Base-by-base conservation (phyloP, 176 grass and related monocot species). In the Themeda triandra region DNA sequence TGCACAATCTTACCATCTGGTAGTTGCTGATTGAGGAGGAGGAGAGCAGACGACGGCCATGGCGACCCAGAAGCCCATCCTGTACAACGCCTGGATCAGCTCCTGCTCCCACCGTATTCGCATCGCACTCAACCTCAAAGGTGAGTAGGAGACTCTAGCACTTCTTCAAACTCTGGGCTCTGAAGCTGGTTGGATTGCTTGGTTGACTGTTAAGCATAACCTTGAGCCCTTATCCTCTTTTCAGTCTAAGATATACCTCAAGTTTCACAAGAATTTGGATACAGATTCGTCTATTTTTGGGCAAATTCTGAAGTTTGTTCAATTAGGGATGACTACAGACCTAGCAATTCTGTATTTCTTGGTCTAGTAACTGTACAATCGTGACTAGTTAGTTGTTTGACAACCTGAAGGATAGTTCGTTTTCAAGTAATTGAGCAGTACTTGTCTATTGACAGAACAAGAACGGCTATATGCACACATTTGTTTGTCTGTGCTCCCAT, bases 101-200 rank as follows among this genome's bases (percentile, higher is more conserved):
- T 87, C 92, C 35, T 94, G 89, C 82, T 82, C 92, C 24, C 89
- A 94, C 18, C 84, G 92, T 39, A 81, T 87, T 53, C 81, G 87
- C 25, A 91, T 94, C 24, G 92, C 77, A 23, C 92, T 94, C 33
- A 87, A 94, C 36, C 84, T 94, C 53, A 94, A 94, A 91, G 89
- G 92, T 93, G 40, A 86, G 2, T 53, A 23, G 19, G 51, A 17
- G 42, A 29, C 4, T 33, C 8, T 15, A 18, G 6, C 59, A 6
- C 4, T 46, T 88, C 24, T 66, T 54, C 4, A 74, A 25, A 14
- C 39, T 28, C 18, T 66, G 23, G 35, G 67, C 14, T 11, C 40
- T 73, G n/a, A 24, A 25, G 4, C 36, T 71, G 10, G 10, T 40
- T 59, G 25, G 56, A 59, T 42, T 42, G 31, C 44, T 72, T 14